Base-by-base conservation (phyloP, 805 yeast species). In the Jamesozyma rosinii region DNA sequence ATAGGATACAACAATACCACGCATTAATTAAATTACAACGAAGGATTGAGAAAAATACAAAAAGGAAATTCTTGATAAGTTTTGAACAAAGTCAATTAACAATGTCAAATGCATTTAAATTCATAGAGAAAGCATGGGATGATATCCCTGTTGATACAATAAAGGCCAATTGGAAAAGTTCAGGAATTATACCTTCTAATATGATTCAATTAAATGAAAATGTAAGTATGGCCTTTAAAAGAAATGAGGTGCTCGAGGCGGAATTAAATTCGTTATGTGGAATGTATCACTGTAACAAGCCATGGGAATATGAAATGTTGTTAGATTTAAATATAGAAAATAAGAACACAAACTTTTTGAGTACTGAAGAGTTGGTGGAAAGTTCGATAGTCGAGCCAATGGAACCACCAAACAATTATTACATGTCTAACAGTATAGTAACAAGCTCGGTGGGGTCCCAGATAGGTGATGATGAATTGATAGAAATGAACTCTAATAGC, bases 301-400 rank as follows among this genome's bases (percentile, higher is more conserved):
- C 76, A 20, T 79, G 84, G 84, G 78, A 76, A 43, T 64, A 72
- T 24, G 73, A 73, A 39, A 74, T 75, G 47, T 57, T 79, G 32
- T 50, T 77, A 37, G 80, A 77, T 33, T 59, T 79, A 26, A 55
- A 66, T 30, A 58, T 67, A 11, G 76, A 71, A 49, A 65, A 64
- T 36, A 70, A 68, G 45, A 64, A 61, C 41, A 59, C 66, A 32
- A 58, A 68, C 35, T 79, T 77, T 50, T 65, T 74, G 10, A 76
- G 83, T 17, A 76, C 76, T 35, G 79, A 72, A 41, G 84, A 79
- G 51, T 69, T 79, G 37, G 75, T 79, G 2, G 76, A 77, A 21
- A 73, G 81, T 53, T 76, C 83, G 47, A 68, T 76, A 11, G 74
- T 72, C 53, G 79, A 76, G 43, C 61, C 55, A 10, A 58, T 59